These are phyloP conservation scores for Gracilaria gracilis DNA, from an alignment of 23 red algal species.

Conservation along the genomic window DNA sequence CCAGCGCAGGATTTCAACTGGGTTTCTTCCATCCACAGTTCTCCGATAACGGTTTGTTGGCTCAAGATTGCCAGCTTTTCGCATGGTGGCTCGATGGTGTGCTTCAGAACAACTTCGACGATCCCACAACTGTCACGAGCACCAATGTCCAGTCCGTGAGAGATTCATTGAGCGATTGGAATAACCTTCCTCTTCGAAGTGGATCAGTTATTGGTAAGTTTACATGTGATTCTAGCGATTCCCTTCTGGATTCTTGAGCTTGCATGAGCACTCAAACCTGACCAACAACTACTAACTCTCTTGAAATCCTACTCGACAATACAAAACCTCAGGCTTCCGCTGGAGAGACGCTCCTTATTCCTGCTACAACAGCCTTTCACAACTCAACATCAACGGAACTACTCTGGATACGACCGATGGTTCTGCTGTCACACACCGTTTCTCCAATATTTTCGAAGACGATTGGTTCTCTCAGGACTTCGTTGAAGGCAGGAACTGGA, in stretches of 20 bases:
- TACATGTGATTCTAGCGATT: background rate
- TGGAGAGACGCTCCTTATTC: slow-evolving; percentile 57
- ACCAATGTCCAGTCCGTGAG: slow-evolving; percentile 34
- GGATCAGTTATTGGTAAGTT: slow-evolving; percentile 67
- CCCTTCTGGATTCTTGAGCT: background rate
- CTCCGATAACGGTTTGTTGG: slow-evolving; percentile 56
- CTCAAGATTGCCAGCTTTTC: slow-evolving; percentile 55
- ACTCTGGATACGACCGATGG: slow-evolving; percentile 24
- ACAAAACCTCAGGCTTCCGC: slow-evolving; percentile 22
- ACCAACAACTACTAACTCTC: background rate
- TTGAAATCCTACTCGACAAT: background rate
- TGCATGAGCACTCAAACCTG: background rate
- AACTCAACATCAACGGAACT: slow-evolving; percentile 59
- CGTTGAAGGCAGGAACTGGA: slow-evolving; percentile 51
- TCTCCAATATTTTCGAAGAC: slow-evolving; percentile 58
- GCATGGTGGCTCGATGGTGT: slow-evolving; percentile 63
- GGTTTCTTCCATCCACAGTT: slow-evolving; percentile 67
- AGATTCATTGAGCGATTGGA: slow-evolving; percentile 59
- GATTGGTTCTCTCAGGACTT: slow-evolving; percentile 68
- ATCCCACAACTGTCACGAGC: slow-evolving; percentile 31
- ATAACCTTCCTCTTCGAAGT: slow-evolving; percentile 51
- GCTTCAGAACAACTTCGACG: slow-evolving; percentile 45
- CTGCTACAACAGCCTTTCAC: slow-evolving; percentile 59
- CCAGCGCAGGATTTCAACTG: slow-evolving; percentile 49
- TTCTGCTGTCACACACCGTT: slow-evolving; percentile 47